A percentile compares a stretch with the other conserved stretches of the same genome.
These are phyloP conservation scores for Trypanosoma avium DNA, from an alignment of 208 protist species.

Conservation along the genomic window DNA sequence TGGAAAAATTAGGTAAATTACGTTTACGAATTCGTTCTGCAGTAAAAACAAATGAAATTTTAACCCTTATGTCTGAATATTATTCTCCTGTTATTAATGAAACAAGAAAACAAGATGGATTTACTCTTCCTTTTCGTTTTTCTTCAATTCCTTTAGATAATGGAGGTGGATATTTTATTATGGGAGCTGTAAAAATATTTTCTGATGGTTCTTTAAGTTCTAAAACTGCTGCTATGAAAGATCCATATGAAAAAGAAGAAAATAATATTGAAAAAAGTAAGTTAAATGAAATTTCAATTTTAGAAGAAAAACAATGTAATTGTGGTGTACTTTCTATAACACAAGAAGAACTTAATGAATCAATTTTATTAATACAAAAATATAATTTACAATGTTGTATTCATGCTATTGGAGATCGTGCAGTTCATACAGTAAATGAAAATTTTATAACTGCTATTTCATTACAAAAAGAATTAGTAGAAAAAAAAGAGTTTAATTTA, in stretches of 20 bases:
- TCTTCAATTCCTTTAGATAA: slow-evolving; percentile 28
- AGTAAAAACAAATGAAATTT: slow-evolving; percentile 29
- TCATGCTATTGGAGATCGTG: slow-evolving; percentile 71
- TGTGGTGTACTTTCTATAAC: slow-evolving; percentile 48
- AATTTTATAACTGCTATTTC: background rate
- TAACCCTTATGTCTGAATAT: slow-evolving; percentile 30
- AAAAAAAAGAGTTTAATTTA: background rate
- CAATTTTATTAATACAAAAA: slow-evolving; percentile 27
- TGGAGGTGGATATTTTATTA: slow-evolving; percentile 41
- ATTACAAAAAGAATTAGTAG: background rate
- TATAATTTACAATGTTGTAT: slow-evolving; percentile 42
- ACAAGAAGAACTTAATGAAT: slow-evolving; percentile 30
- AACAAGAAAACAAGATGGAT: slow-evolving; percentile 39
- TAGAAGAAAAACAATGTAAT: slow-evolving; percentile 31
- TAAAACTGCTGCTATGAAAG: slow-evolving; percentile 56
- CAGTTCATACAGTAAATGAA: slow-evolving; percentile 49
- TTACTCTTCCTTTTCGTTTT: slow-evolving; percentile 46
- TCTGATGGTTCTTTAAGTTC: slow-evolving; percentile 65
- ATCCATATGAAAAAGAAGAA: slow-evolving; percentile 44
- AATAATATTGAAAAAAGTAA: no score
- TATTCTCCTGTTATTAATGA: slow-evolving; percentile 35
- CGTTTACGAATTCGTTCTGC: slow-evolving; percentile 46
- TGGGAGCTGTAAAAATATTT: slow-evolving; percentile 64
- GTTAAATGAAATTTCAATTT: no score
- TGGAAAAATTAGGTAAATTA: slow-evolving; percentile 32